These are phyloP conservation scores for Paraconiothyrium sp. DNA, from an alignment of 2,329 filamentous ascomycete genomes.

Conservation along the genomic window DNA sequence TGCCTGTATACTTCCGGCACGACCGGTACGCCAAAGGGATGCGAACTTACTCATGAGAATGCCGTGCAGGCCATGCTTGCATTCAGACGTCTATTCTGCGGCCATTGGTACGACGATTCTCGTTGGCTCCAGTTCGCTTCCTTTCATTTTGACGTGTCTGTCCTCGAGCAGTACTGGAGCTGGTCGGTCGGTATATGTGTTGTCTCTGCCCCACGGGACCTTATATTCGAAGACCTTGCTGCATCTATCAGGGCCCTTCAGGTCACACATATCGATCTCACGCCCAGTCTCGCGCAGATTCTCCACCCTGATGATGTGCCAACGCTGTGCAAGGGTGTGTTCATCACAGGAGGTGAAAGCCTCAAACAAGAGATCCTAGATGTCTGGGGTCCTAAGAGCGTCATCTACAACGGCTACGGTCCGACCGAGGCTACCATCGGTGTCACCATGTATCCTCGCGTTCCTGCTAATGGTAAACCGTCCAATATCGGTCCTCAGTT, in stretches of 20 bases:
- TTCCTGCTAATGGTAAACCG: conserved; percentile 78
- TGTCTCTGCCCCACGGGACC: conserved; percentile 80
- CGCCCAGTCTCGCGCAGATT: conserved; percentile 83
- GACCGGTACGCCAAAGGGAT: conserved; percentile 87
- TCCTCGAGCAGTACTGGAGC: conserved; percentile 94
- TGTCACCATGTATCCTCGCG: conserved; percentile 86
- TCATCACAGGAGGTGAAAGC: conserved; percentile 91
- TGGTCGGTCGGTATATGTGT: conserved; percentile 91
- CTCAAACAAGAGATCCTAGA: conserved; percentile 90
- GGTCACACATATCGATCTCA: conserved; percentile 92
- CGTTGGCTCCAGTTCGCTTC: conserved; percentile 93
- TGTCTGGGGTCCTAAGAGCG: conserved; percentile 78
- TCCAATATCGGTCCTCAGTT: conserved; percentile 91
- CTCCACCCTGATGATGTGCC: conserved; percentile 83
- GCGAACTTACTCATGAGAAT: conserved; percentile 88
- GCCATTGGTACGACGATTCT: conserved; percentile 76
- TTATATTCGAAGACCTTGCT: conserved; percentile 85
- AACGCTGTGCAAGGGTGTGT: conserved; percentile 80
- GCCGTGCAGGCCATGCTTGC: conserved; percentile 88
- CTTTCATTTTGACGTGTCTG: conserved; percentile 93
- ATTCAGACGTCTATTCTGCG: conserved; percentile 80
- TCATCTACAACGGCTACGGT: conserved; percentile 91
- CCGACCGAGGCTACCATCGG: conserved; percentile 95
- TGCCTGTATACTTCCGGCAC: conserved; percentile 90
- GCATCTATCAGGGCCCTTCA: conserved; percentile 73